Base-by-base conservation (phyloP, 768 basidiomycete species). In the Tricholoma hemisulphureum region DNA sequence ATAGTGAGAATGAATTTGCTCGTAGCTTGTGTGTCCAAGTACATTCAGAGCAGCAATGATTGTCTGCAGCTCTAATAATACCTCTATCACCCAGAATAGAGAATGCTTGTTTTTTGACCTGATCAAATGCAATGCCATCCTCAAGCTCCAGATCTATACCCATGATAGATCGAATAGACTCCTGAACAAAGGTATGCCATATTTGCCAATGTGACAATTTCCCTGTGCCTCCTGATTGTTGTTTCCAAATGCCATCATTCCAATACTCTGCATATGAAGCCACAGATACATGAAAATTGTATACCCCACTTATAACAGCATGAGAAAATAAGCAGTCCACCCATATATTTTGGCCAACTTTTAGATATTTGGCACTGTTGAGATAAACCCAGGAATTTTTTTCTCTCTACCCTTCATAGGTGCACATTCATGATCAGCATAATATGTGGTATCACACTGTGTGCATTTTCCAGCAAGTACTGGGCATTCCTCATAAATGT, bases 221-320 rank as follows among this genome's bases (percentile, higher is more conserved):
- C n/a, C n/a, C n/a, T n/a, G n/a, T n/a, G n/a, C n/a, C n/a, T n/a
- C n/a, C n/a, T n/a, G n/a, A n/a, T n/a, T n/a, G n/a, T n/a, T n/a
- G n/a, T n/a, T n/a, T n/a, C n/a, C n/a, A n/a, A n/a, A n/a, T n/a
- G n/a, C n/a, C n/a, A n/a, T n/a, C n/a, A n/a, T n/a, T n/a, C n/a
- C n/a, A 63, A 45, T 58, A 63, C 26, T 61, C 57, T 0, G 56
- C 49, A 34, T 43, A 58, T 34, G 62, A 60, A 23, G 62, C 21
- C 20, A 51, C 49, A 20, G 61, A 63, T 32, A 53, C 61, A 61
- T 61, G 62, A 32, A 63, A 58, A 43, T 45, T 55, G 31, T 61
- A 61, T 16, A 52, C 52, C 7, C 31, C 56, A 61, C 54, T 60
- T n/a, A 60, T 16, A 14, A 63, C 43, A 31, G 58, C 53, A 21